These are phyloP conservation scores for Trametes cubensis DNA, from an alignment of 768 basidiomycete genomes.

Conservation along the genomic window DNA sequence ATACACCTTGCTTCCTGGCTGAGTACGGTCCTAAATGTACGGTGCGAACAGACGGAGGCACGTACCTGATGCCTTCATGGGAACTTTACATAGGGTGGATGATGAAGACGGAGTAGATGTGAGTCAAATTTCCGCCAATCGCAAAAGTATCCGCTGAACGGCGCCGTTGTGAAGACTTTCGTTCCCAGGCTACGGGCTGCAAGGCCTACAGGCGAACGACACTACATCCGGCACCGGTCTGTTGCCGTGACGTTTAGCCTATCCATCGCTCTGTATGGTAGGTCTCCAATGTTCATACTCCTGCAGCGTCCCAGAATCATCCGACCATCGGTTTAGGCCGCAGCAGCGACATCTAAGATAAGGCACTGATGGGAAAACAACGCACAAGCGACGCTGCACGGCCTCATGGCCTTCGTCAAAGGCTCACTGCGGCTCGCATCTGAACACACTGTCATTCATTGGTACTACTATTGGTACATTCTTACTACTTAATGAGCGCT, in stretches of 20 bases:
- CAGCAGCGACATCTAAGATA: neutral
- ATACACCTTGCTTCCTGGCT: neutral
- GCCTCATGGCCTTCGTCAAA: no score
- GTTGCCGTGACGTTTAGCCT: neutral
- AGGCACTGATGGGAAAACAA: slow-evolving; percentile 5
- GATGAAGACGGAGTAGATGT: slow-evolving; percentile 5
- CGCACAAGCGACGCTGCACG: neutral
- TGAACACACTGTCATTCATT: no score
- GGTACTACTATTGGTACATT: no score
- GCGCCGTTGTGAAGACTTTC: neutral
- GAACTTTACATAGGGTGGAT: slow-evolving; percentile 1
- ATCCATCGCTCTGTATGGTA: neutral
- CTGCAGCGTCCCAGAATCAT: neutral
- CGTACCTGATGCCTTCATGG: slow-evolving; percentile 2
- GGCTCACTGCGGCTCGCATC: no score
- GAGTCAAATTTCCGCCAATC: slow-evolving; percentile 10
- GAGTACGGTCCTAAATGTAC: neutral
- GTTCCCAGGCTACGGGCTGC: slow-evolving; percentile 1
- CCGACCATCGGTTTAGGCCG: neutral
- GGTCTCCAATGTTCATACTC: neutral
- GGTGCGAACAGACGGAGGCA: slow-evolving; percentile 6
- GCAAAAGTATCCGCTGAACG: neutral
- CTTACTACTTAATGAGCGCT: no score
- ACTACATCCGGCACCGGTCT: neutral
- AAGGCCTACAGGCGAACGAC: neutral